Evolutionary conservation across 352 stramenopile genomes (phyloP).

Genomic region (Phytophthora hybrid): DNA sequence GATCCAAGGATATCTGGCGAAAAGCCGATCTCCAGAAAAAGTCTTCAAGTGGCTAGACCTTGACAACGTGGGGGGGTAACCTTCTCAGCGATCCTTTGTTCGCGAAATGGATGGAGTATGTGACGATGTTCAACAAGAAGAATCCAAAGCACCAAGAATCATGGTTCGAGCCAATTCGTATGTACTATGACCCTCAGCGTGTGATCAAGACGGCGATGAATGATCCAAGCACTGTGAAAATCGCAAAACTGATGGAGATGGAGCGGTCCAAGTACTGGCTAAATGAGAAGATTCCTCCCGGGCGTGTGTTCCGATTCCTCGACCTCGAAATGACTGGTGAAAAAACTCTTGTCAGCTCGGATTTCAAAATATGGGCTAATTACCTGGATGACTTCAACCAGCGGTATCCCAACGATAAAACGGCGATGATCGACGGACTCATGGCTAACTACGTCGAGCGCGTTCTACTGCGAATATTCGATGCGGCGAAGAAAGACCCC

Average conservation of each 20-base stretch:
- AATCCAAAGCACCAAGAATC: background rate
- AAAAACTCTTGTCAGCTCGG: background rate
- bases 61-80: background rate
- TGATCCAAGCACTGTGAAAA: background rate
- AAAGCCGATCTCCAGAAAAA: background rate
- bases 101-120: no score
- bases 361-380: background rate
- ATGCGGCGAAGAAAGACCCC: background rate
- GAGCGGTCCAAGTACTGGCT: background rate
- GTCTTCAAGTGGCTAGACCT: background rate
- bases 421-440: background rate
- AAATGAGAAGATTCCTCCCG: background rate
- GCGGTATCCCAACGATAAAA: background rate
- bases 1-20: background rate
- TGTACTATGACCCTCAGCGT: background rate
- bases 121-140: background rate
- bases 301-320: background rate
- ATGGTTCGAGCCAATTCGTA: background rate
- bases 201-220: background rate
- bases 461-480: background rate
- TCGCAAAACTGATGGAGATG: background rate
- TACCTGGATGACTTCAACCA: conserved; percentile 5
- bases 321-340: background rate
- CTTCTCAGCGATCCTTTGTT: no score
- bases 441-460: background rate